Percentiles rank a stretch among this genome's conserved stretches.
Conservation (phyloP, 345 rosid genomes). For the Angophora floribunda region DNA sequence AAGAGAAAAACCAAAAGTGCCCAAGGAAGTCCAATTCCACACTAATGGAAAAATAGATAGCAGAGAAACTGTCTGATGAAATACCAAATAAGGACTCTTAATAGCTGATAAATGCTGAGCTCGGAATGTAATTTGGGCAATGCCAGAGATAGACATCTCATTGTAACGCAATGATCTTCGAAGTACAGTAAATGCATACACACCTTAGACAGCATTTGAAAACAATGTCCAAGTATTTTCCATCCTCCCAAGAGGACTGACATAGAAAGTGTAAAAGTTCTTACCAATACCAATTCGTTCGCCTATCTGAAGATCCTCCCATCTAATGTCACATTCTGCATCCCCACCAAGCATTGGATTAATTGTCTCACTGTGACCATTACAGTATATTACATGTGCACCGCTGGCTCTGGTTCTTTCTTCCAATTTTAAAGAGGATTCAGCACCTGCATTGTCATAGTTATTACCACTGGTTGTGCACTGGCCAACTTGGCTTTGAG, state of each 20-base stretch:
- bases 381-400: conserved; percentile 5
- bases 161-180: background rate
- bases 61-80: background rate
- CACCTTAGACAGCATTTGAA: background rate
- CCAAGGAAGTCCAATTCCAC: background rate
- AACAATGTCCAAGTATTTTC: background rate
- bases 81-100: background rate
- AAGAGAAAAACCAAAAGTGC: background rate
- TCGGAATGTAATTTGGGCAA: background rate
- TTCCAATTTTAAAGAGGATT: conserved; percentile 18
- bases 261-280: background rate
- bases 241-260: background rate
- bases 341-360: conserved; percentile 72
- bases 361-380: conserved; percentile 37
- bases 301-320: conserved; percentile 95
- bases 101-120: background rate
- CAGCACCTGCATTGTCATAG: conserved; percentile 10
- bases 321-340: conserved; percentile 81
- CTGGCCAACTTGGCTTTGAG: conserved; percentile 20
- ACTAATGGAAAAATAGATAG: background rate
- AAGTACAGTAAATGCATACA: background rate
- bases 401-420: conserved; percentile 6
- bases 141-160: background rate
- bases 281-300: conserved; percentile 99
- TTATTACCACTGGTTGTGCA: conserved; percentile 10